Conservation (phyloP, 306 rosid genomes). For the Cotoneaster glaucophyllus region DNA sequence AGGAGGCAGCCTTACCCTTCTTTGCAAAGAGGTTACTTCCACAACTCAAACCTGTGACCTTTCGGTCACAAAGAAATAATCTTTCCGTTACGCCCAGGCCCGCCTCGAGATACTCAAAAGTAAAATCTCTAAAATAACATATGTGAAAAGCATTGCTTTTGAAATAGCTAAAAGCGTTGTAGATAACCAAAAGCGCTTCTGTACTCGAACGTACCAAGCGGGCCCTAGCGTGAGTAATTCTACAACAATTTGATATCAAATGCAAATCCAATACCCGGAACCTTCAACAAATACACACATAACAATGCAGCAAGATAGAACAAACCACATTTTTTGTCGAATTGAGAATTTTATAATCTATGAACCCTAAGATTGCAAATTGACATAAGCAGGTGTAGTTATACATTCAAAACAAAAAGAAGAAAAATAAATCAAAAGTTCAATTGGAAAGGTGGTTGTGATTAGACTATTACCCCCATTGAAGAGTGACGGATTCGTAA, state of each 20-base stretch:
- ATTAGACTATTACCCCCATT: conserved; percentile 32
- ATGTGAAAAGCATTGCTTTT: background rate
- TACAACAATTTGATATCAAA: background rate
- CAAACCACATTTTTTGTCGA: background rate
- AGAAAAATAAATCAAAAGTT: background rate
- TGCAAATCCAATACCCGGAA: background rate
- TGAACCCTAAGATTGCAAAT: background rate
- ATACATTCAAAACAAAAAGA: background rate
- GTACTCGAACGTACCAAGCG: background rate
- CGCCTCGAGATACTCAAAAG: background rate
- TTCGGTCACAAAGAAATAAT: too few relatives aligned
- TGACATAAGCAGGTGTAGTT: background rate
- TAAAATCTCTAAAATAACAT: background rate
- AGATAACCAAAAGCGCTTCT: background rate
- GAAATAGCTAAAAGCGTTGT: too few relatives aligned
- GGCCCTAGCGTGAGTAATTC: background rate
- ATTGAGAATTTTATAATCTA: background rate
- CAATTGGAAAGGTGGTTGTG: background rate
- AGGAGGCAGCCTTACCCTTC: too few relatives aligned
- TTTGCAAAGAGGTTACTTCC: too few relatives aligned
- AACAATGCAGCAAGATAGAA: background rate
- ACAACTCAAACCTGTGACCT: too few relatives aligned
- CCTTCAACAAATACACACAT: background rate
- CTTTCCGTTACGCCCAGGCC: too few relatives aligned
- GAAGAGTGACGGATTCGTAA: conserved; percentile 38